Conservation (phyloP, 768 basidiomycete genomes). For the Favolaschia claudopus region DNA sequence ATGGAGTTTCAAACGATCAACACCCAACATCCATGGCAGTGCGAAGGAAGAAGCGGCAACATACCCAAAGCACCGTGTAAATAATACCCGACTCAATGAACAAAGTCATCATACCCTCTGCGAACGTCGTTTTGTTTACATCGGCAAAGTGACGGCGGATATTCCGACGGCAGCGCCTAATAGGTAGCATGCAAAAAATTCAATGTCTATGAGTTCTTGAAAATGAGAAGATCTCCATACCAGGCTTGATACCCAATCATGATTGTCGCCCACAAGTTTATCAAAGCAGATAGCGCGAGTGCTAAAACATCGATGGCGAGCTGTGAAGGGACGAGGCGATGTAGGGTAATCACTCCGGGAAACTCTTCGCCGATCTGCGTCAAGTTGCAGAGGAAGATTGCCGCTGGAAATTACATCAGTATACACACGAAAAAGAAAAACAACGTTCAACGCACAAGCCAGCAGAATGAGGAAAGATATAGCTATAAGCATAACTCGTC, state of each 20-base stretch:
- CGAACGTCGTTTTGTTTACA: background rate
- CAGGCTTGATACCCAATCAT: slow-evolving; percentile 12
- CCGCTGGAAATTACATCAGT: no score
- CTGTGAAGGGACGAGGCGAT: background rate
- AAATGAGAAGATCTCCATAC: slow-evolving; percentile 6
- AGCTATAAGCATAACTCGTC: background rate
- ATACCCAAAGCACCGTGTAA: slow-evolving; percentile 14
- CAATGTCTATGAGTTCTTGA: background rate
- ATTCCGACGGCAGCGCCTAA: background rate
- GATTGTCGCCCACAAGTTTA: slow-evolving; percentile 15
- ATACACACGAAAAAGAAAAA: no score
- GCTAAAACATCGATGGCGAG: slow-evolving; percentile 3
- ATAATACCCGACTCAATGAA: slow-evolving; percentile 11
- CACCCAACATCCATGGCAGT: background rate
- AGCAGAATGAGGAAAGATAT: background rate
- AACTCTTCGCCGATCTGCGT: slow-evolving; percentile 11
- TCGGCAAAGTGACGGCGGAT: background rate
- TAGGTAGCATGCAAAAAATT: background rate
- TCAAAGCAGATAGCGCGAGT: background rate
- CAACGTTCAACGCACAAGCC: background rate
- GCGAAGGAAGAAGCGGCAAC: background rate
- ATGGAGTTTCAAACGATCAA: no score
- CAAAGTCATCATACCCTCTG: slow-evolving; percentile 6
- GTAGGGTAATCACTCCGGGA: background rate
- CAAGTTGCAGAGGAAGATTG: slow-evolving; percentile 7